Percentiles rank a stretch among this genome's conserved stretches.
phyloP scores from a whole-genome alignment of 352 stramenopile species.

The Blastocystis sp. region DNA sequence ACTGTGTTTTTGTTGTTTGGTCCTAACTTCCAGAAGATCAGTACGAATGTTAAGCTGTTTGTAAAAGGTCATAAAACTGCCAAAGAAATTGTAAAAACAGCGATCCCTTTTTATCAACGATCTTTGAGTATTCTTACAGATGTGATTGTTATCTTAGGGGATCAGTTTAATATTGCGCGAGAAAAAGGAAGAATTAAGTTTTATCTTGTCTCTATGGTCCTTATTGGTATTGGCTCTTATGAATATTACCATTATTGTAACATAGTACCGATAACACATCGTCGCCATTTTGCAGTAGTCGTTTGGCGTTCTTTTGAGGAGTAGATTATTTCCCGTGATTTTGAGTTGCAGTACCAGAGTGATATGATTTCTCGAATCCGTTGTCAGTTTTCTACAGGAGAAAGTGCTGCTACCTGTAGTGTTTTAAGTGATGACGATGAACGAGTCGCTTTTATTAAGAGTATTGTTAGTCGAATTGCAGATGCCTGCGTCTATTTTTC shows the following conservation, averaged over 20 bases:
- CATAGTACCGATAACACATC: conserved; percentile 9
- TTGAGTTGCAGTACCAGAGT: conserved; percentile 26
- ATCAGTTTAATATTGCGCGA: neutral
- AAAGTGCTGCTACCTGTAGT: neutral
- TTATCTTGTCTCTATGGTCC: neutral
- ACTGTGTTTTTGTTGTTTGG: neutral
- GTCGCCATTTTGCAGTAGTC: conserved; percentile 12
- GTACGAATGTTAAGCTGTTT: neutral
- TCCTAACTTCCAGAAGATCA: neutral
- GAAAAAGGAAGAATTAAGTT: neutral
- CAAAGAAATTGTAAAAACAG: neutral
- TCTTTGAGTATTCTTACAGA: neutral
- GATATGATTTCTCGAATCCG: neutral
- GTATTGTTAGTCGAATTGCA: neutral
- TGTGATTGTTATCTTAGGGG: neutral
- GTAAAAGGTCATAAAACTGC: neutral
- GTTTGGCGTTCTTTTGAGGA: neutral
- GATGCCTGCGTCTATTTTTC: conserved; percentile 46
- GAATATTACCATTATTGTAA: conserved; percentile 39
- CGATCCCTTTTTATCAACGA: conserved; percentile 31
- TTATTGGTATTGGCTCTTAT: neutral
- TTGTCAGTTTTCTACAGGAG: neutral
- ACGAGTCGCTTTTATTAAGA: neutral
- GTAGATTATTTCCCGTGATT: conserved; percentile 36
- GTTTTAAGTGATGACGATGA: neutral